Evolutionary conservation across 345 rosid genomes (phyloP).

Genomic region (Euphorbia peplus): DNA sequence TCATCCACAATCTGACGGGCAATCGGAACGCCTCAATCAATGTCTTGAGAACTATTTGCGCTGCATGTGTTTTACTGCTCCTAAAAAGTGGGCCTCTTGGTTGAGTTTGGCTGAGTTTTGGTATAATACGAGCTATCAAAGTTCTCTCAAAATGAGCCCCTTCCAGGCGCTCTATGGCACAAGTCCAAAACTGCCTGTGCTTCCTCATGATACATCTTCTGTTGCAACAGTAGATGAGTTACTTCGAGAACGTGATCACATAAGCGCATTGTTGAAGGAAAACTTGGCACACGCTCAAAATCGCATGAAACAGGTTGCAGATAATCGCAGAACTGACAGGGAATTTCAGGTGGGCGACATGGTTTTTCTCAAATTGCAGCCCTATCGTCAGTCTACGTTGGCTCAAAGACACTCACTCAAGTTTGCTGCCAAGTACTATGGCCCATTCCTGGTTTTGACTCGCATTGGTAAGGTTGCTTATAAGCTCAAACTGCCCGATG

Average conservation of each 20-base stretch:
- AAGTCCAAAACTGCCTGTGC: not conserved
- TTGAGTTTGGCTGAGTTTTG: not conserved
- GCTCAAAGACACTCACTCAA: not conserved
- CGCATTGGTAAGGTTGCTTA: not conserved
- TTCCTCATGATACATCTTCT: too few relatives aligned
- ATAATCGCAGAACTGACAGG: not conserved
- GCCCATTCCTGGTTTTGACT: not conserved
- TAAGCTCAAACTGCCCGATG: not conserved
- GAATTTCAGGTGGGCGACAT: not conserved
- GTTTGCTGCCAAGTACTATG: not conserved
- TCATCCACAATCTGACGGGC: not conserved
- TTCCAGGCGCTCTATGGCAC: not conserved
- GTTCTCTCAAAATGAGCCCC: not conserved
- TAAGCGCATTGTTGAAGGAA: not conserved
- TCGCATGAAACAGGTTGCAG: not conserved
- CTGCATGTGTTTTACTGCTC: not conserved
- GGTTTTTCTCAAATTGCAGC: not conserved
- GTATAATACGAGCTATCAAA: not conserved
- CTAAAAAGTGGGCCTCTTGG: not conserved
- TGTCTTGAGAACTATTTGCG: not conserved
- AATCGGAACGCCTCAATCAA: not conserved
- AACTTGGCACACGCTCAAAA: not conserved
- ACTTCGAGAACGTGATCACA: not conserved
- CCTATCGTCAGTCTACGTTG: not conserved
- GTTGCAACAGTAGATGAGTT: not conserved